phyloP scores from a whole-genome alignment of 2,329 filamentous ascomycete species.

The Ilyonectria sp. region DNA sequence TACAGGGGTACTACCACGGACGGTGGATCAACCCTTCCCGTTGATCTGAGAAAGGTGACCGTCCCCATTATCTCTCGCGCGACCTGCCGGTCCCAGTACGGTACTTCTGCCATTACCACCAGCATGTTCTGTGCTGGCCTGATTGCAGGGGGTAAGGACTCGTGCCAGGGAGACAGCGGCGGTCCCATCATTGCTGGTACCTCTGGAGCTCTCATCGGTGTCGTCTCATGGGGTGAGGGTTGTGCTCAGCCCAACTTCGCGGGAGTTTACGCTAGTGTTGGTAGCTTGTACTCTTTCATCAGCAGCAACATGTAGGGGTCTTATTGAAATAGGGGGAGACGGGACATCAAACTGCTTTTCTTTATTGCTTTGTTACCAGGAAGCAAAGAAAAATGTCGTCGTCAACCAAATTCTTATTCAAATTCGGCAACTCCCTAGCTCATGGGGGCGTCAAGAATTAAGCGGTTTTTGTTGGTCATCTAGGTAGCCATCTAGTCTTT shows the following conservation, averaged over 20 bases:
- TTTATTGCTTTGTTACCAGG: neutral
- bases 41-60: conserved; percentile 49
- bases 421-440: neutral
- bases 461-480: neutral
- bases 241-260: conserved; percentile 46
- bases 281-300: conserved; percentile 46
- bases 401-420: neutral
- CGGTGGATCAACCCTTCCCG: conserved; percentile 30
- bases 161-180: conserved; percentile 53
- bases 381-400: neutral
- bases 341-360: neutral
- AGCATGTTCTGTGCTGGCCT: conserved; percentile 54
- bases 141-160: conserved; percentile 48
- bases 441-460: neutral
- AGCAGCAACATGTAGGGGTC: conserved; percentile 37
- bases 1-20: conserved; percentile 43
- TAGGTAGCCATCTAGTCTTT: neutral
- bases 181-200: conserved; percentile 49
- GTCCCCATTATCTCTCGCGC: conserved; percentile 50
- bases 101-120: conserved; percentile 43
- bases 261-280: conserved; percentile 51
- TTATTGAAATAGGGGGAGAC: neutral
- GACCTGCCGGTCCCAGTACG: conserved; percentile 46
- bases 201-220: conserved; percentile 42
- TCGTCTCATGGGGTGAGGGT: conserved; percentile 52